Evolutionary conservation across 2,329 filamentous ascomycete genomes (phyloP).

Genomic region (Paracoccidioides lutzii): DNA sequence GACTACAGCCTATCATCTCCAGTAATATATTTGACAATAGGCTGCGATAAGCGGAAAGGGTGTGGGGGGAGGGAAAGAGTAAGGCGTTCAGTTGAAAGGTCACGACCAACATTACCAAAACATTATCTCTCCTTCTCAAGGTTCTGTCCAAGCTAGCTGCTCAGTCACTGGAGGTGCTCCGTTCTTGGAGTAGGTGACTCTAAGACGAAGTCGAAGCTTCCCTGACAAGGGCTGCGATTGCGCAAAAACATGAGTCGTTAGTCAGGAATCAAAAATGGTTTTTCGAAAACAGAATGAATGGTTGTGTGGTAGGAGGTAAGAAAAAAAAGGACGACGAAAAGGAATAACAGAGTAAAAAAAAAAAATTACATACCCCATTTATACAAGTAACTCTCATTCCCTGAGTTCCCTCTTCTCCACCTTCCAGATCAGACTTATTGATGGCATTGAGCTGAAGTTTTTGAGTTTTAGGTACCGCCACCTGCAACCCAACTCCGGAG

Average conservation of each 20-base stretch:
- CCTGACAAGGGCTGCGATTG: conserved; percentile 50
- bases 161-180: conserved; percentile 62
- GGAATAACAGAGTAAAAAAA: neutral
- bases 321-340: neutral
- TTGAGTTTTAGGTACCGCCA: conserved; percentile 91
- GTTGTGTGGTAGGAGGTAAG: neutral
- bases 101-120: neutral
- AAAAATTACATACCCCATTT: conserved; percentile 81
- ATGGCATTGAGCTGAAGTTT: conserved; percentile 87
- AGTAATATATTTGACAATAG: neutral
- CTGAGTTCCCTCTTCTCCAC: conserved; percentile 75
- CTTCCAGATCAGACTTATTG: conserved; percentile 61
- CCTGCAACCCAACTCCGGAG: conserved; percentile 71
- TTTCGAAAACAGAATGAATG: neutral
- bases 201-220: conserved; percentile 66
- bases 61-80: neutral
- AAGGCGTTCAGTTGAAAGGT: neutral
- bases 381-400: conserved; percentile 76
- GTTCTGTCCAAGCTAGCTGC: conserved; percentile 94
- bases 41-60: too few relatives aligned
- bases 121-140: conserved; percentile 23
- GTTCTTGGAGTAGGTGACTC: conserved; percentile 65
- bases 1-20: neutral
- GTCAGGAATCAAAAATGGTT: neutral
- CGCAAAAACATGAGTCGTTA: neutral